Percentiles rank a stretch among this genome's conserved stretches.
Evolutionary conservation across 2,329 filamentous ascomycete species (phyloP).

Genomic region (Trichoderma polysporum): DNA sequence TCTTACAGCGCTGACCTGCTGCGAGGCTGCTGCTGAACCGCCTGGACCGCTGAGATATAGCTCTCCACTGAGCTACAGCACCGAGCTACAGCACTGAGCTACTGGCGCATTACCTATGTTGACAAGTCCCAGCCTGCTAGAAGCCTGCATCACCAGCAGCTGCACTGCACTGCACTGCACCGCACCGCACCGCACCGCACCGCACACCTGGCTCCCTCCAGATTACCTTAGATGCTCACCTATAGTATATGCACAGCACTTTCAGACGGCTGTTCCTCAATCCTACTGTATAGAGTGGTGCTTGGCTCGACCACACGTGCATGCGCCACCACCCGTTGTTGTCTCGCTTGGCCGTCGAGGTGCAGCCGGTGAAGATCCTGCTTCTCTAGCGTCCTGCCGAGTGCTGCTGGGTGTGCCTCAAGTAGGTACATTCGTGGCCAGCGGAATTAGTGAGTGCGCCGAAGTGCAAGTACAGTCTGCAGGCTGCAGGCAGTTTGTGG

Average conservation of each 20-base stretch:
- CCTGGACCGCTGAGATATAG: neutral
- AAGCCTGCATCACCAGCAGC: no score
- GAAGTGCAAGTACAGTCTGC: neutral
- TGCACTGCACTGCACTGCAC: no score
- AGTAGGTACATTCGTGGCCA: neutral
- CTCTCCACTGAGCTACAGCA: neutral
- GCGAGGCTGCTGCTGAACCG: neutral
- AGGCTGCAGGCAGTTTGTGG: neutral
- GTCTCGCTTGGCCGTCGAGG: constrained; percentile 14
- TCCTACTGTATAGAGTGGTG: neutral
- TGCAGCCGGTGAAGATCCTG: constrained; percentile 23
- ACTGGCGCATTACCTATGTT: no score
- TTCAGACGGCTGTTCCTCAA: no score
- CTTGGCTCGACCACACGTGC: constrained; percentile 1
- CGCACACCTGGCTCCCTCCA: no score
- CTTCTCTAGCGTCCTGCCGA: constrained; percentile 6
- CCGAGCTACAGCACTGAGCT: no score
- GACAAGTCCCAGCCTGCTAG: no score
- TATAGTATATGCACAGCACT: no score
- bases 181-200: no score
- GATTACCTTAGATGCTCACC: no score
- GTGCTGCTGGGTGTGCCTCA: neutral
- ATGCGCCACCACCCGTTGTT: neutral
- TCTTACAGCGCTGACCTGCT: no score
- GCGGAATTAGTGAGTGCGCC: neutral